Base-by-base conservation (phyloP, 2,329 filamentous ascomycete genomes). In the Xenosphaeropsis pyriputrescens region DNA sequence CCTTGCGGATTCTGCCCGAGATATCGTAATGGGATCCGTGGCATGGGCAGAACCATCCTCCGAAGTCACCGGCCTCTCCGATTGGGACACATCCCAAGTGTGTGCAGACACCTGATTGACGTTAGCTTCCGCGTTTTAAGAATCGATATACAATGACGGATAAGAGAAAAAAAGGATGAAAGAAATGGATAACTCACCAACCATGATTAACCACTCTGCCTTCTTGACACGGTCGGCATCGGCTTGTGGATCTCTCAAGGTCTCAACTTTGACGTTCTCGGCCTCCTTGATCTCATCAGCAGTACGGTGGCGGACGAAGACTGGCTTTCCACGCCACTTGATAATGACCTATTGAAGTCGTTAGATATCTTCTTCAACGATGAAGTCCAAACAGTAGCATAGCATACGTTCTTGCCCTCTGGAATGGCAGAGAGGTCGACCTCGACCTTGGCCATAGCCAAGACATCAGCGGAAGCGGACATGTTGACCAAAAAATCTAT, bases 21-120 rank as follows among this genome's bases (percentile, higher is more conserved):
- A 98, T 96, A 63, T 98, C 91, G 77, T 98, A 98, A 74, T 98
- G 91, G 52, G 88, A 95, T 64, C 91, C 91, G 76, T 98, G 91
- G 83, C 91, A 98, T 49, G 91, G 91, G 73, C 91, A 98, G 82
- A 98, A 98, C 91, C 91, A 98, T 59, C 91, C 91, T 61, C 91
- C 91, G 57, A 71, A 98, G 66, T 98, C 93, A 62, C 91, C 91
- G 48, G 91, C 85, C 72, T 98, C 91, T 57, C 93, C 91, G 56
- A 98, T 98, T 59, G 91, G 91, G 52, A 98, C 91, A 75, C 91
- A 98, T 67, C 91, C 91, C 59, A 98, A 71, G 67, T 98, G 91
- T 57, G 91, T 98, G 82, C 91, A 98, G 65, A 98, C 89, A 67
- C 86, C 85, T 89, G 47, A 42, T 41, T 22, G 18, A 4, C 26